Evolutionary conservation across 495 filamentous ascomycete genomes (phyloP).

Genomic region (Penicillium cataractarum): DNA sequence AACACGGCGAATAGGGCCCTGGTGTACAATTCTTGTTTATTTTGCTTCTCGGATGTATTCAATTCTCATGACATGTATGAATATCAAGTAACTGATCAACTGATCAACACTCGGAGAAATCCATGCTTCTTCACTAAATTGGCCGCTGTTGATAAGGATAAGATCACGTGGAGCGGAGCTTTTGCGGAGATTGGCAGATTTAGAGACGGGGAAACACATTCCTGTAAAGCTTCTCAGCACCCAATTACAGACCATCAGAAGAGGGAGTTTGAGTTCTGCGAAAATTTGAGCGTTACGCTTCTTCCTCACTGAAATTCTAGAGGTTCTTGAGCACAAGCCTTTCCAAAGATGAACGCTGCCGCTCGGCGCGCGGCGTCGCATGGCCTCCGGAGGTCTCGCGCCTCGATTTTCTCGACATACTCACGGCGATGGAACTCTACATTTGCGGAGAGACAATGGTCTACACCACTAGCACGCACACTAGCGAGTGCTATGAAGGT

Average conservation of each 20-base stretch:
- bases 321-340: not conserved
- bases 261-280: not conserved
- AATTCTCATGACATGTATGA: slow-evolving; percentile 35
- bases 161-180: slow-evolving; percentile 39
- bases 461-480: slow-evolving; percentile 85
- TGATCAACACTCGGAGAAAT: too few relatives aligned
- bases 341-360: slow-evolving; percentile 37
- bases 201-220: slow-evolving; percentile 8
- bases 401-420: slow-evolving; percentile 15
- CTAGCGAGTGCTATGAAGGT: slow-evolving; percentile 84
- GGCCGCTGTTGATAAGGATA: slow-evolving; percentile 27
- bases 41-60: not conserved
- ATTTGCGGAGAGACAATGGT: slow-evolving; percentile 64
- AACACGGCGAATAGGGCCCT: not conserved
- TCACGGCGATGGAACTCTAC: slow-evolving; percentile 40
- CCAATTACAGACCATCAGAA: not conserved
- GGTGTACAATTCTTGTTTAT: slow-evolving; percentile 8
- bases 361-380: slow-evolving; percentile 41
- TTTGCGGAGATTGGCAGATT: slow-evolving; percentile 30
- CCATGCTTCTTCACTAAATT: not conserved
- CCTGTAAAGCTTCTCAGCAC: not conserved
- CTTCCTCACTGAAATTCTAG: too few relatives aligned
- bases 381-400: slow-evolving; percentile 32
- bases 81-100: slow-evolving; percentile 7
- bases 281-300: not conserved